Evolutionary conservation across 2,329 filamentous ascomycete species (phyloP), one percentile per base, ranked within the genome.

Genomic region (Arthrobotrys entomopaga): DNA sequence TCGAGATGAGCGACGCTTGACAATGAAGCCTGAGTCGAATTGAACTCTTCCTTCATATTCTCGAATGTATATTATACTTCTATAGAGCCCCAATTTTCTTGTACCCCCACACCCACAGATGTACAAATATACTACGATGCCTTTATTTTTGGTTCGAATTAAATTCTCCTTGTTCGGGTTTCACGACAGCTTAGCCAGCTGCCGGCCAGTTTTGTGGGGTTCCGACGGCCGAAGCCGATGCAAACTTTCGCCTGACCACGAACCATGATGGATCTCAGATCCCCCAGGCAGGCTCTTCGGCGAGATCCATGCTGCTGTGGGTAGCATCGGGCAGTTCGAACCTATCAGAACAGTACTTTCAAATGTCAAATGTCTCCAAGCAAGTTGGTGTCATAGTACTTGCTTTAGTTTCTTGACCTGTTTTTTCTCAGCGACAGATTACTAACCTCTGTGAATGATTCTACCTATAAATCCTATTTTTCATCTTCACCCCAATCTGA

Each of bases 231-330:
- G 26, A 65, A 43, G 60, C 67, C 67, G 67, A 65, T 38, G 24
- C 50, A 38, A 34, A 58, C 65, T 57, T 70, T 50, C 50, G 58
- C 58, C 42, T 54, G 58, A 43, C 20, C 43, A 13, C 61, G 56
- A n/a, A n/a, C n/a, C n/a, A n/a, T n/a, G 60, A 66, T 61, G 13
- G 69, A 73, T 66, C 61, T 73, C 61, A 73, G 61, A 73, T 73
- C 29, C 49, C 38, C 49, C 38, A 73, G 42, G 54, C 53, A n/a
- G 20, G n/a, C 16, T 16, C 19, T 29, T 16, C 53, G 53, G 53
- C 53, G 53, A 48, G 29, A 72, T 52, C 67, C 67, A 61, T 65
- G 60, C 56, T 15, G 4, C 26, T 50, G 57, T 34, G 61, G 69
- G 13, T 56, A 60, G 67, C 54, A 61, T 65, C 61, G 67, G 67